Percentiles rank a stretch among this genome's conserved stretches.
Evolutionary conservation across 805 yeast genomes (phyloP).

Genomic region (Candida schatavii): DNA sequence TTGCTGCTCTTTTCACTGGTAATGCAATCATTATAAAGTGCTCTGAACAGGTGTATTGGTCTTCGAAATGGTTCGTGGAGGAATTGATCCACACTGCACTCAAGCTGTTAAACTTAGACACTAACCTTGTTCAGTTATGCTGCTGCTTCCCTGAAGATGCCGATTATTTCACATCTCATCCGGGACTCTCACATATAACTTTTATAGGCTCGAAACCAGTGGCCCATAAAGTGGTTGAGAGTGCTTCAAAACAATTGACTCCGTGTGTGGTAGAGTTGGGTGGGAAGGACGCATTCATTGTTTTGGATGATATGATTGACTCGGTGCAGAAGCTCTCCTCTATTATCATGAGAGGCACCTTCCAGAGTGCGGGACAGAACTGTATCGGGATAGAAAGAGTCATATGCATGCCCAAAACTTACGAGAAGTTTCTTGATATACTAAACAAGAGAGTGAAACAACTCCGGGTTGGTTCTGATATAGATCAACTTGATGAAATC

Average conservation of each 20-base stretch:
- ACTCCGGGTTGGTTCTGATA: conserved; percentile 82
- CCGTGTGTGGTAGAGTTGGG: conserved; percentile 97
- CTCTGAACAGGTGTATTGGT: conserved; percentile 95
- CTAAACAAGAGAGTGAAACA: conserved; percentile 55
- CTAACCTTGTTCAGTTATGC: conserved; percentile 80
- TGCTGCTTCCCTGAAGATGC: conserved; percentile 90
- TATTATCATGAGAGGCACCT: conserved; percentile 88
- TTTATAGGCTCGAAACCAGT: conserved; percentile 96
- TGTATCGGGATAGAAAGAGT: conserved; percentile 97
- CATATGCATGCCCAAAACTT: conserved; percentile 69
- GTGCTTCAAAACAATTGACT: conserved; percentile 83
- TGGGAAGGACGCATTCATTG: conserved; percentile 90
- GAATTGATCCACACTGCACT: conserved; percentile 70
- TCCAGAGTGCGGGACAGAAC: conserved; percentile 96
- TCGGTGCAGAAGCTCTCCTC: conserved; percentile 51
- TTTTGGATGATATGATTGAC: conserved; percentile 75
- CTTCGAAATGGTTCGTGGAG: conserved; percentile 73
- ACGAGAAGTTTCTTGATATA: conserved; percentile 57
- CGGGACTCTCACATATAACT: conserved; percentile 81
- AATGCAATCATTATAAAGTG: conserved; percentile 90
- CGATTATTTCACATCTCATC: conserved; percentile 79
- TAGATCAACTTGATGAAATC: conserved; percentile 84
- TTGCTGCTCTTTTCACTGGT: conserved; percentile 87
- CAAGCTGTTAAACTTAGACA: conserved; percentile 70
- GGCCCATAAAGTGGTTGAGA: conserved; percentile 79